phyloP scores from a whole-genome alignment of 768 basidiomycete species.

The Suillus discolor region DNA sequence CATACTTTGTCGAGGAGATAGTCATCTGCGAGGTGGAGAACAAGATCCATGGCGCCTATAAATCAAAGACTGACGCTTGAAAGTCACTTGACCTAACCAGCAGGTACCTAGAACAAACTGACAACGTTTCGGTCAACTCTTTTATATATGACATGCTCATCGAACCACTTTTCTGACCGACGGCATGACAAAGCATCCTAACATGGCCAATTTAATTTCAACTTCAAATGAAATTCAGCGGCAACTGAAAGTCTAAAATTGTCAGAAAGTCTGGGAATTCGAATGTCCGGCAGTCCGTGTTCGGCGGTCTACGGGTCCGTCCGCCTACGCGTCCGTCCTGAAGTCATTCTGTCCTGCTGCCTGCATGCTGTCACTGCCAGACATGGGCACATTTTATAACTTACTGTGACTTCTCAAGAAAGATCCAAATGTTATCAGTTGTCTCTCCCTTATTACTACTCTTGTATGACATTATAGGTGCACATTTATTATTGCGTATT shows the following conservation, averaged over 20 bases:
- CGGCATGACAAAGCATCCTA: conserved; percentile 12
- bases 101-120: neutral
- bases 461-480: neutral
- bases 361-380: too few species aligned
- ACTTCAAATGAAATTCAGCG: neutral
- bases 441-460: too few species aligned
- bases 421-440: too few species aligned
- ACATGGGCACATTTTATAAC: too few species aligned
- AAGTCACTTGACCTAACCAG: neutral
- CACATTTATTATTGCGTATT: neutral
- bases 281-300: too few species aligned
- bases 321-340: too few species aligned
- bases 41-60: conserved; percentile 70
- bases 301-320: too few species aligned
- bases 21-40: conserved; percentile 73
- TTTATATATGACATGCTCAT: conserved; percentile 20
- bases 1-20: conserved; percentile 79
- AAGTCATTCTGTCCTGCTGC: too few species aligned
- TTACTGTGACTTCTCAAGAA: too few species aligned
- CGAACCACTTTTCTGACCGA: conserved; percentile 33
- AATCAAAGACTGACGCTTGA: neutral
- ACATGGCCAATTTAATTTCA: neutral
- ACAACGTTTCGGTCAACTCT: conserved; percentile 10
- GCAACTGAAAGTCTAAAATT: neutral
- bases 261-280: too few species aligned